phyloP scores from a whole-genome alignment of 805 yeast species.

The Cyberlindnera amylophila region DNA sequence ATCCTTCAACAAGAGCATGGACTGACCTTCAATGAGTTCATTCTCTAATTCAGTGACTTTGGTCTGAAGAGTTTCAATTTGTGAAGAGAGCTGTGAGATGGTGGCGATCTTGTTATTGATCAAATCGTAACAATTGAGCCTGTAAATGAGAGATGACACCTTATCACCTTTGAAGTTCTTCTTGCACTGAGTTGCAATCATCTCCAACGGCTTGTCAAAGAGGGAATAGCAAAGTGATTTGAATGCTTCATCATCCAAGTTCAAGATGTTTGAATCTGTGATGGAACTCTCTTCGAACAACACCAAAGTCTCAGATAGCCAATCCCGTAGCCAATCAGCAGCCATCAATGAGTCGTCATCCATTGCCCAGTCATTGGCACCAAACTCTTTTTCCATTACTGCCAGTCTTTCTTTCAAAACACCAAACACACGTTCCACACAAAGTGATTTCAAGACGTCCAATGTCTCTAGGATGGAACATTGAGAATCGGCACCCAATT shows the following conservation, averaged over 20 bases:
- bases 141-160: constrained; percentile 35
- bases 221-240: constrained; percentile 37
- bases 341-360: constrained; percentile 58
- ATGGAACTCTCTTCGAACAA: constrained; percentile 31
- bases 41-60: constrained; percentile 34
- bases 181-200: constrained; percentile 27
- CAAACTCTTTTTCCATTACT: constrained; percentile 19
- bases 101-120: constrained; percentile 50
- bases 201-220: constrained; percentile 38
- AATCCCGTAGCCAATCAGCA: constrained; percentile 80
- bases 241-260: constrained; percentile 34
- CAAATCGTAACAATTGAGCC: constrained; percentile 58
- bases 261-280: constrained; percentile 31
- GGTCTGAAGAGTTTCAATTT: constrained; percentile 32
- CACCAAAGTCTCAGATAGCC: constrained; percentile 55
- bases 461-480: constrained; percentile 27
- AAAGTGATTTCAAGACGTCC: constrained; percentile 31
- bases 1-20: constrained; percentile 42
- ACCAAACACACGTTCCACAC: constrained; percentile 38
- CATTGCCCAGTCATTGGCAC: constrained; percentile 31
- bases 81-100: constrained; percentile 35
- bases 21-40: constrained; percentile 43
- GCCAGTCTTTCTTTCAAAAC: constrained; percentile 36
- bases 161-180: constrained; percentile 19
- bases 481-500: constrained; percentile 19